Evolutionary conservation across 1,284 basidiomycete species (phyloP), one percentile per base, ranked within the genome.

Genomic region (Malassezia sympodialis): DNA sequence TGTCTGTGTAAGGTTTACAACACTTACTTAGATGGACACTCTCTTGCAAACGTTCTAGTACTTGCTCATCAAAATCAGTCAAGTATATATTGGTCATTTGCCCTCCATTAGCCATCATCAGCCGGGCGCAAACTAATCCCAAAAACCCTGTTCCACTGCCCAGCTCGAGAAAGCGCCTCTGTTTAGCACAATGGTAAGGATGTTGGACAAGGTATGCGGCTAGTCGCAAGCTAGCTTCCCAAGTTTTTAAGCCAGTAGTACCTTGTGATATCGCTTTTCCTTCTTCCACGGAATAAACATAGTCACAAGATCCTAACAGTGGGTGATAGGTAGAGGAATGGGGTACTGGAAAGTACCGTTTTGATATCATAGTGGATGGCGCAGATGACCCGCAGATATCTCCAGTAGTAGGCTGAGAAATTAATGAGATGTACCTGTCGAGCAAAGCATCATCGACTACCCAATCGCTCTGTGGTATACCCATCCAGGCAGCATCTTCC

Each of bases 121-220:
- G 41, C 21, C 41, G 47, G 2, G 58, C 56, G 32, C 50, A 51
- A 15, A 62, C 44, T 15, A 57, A 39, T 5, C 61, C 59, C 12
- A 64, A 44, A 34, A 64, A 44, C 4, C 62, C 62, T 21, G 56
- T 41, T 7, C 62, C 62, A 40, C 62, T 62, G 17, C 62, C 62
- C 5, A 64, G 48, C 41, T 64, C 62, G 8, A 64, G 35, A n/a
- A 64, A 41, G 1, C 56, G 47, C 42, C 11, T 48, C 37, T 3
- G 17, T n/a, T 5, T 6, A 1, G 41, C 28, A 2, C 30, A 19
- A n/a, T 40, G 11, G 4, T 35, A 17, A 0, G 34, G 24, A 8
- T 44, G 4, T 10, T 50, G 43, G 12, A 62, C 45, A 27, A 63
- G 35, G 47, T 61, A 48, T 2, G 55, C 47, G 21, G 42, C 61